These are phyloP conservation scores for Nectriaceae sp. DNA, from an alignment of 2,329 filamentous ascomycete genomes.

Conservation along the genomic window DNA sequence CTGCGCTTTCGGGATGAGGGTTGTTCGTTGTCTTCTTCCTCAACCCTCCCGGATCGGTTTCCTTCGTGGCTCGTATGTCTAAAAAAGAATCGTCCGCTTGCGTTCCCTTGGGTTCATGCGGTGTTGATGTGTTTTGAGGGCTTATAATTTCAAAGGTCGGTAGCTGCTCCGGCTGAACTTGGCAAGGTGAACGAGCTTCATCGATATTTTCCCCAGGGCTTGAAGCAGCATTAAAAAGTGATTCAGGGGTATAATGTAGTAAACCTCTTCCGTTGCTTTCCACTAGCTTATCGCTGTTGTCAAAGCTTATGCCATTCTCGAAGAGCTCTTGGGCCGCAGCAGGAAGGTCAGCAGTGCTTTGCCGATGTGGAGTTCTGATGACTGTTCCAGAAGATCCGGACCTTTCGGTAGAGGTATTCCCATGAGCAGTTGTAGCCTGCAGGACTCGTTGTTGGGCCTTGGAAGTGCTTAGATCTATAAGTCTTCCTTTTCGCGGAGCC, in stretches of 20 bases:
- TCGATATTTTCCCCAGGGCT: neutral
- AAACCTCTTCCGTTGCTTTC: neutral
- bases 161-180: neutral
- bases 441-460: slow-evolving; percentile 1
- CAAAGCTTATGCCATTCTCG: slow-evolving; percentile 34
- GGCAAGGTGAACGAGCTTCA: neutral
- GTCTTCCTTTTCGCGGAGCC: slow-evolving; percentile 2
- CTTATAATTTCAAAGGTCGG: slow-evolving; percentile 2
- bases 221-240: too few species aligned
- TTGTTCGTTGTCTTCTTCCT: neutral
- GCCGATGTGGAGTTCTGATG: slow-evolving; percentile 35
- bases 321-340: slow-evolving; percentile 32
- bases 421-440: neutral
- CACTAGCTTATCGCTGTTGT: slow-evolving; percentile 12
- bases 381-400: slow-evolving; percentile 40
- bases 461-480: slow-evolving; percentile 15
- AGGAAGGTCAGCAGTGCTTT: slow-evolving; percentile 23
- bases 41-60: slow-evolving; percentile 15
- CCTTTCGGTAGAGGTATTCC: slow-evolving; percentile 2
- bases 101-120: slow-evolving; percentile 3
- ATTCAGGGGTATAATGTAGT: too few species aligned
- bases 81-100: slow-evolving; percentile 37
- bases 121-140: neutral
- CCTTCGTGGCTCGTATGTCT: slow-evolving; percentile 26
- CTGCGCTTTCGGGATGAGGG: slow-evolving; percentile 8